Evolutionary conservation across 495 filamentous ascomycete genomes (phyloP), one percentile per base, ranked within the genome.

Genomic region (Penicillium parvum): DNA sequence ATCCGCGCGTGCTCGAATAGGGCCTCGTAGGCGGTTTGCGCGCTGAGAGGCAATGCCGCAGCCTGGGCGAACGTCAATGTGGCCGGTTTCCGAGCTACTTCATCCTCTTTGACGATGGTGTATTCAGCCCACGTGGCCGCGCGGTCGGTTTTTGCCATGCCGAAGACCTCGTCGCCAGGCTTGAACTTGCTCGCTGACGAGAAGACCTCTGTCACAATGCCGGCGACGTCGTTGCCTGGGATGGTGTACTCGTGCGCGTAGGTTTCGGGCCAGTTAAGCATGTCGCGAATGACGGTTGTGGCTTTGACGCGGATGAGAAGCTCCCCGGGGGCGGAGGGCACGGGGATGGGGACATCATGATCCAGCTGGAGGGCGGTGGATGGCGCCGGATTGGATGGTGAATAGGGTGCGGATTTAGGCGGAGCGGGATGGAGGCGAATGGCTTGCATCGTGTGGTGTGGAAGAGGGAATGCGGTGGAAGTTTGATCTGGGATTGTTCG

Each of bases 141-240:
- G 3, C 60, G 54, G 9, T 60, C 43, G 10, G 55, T 30, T 22
- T 48, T 7, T 1, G 53, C 35, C 58, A 68, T 64, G 10, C 64
- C 64, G 43, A 61, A 68, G 32, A 69, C 53, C 16, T 60, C 52
- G 38, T 64, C 62, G 34, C 64, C 64, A 16, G 47, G 45, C 14
- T 54, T 39, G 35, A 64, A 61, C 2, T 37, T 42, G 21, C 21
- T 41, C 11, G 34, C 32, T 2, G 32, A 2, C 21, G 35, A 21
- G 26, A 43, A 52, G 7, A 49, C 55, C 25, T 52, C 54, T 5
- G 46, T 46, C 1, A 76, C 64, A 1, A 47, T 65, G 6, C 72
- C 74, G 8, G 73, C 46, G 40, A 77, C 61, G 52, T 77, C 74
- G 51, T 65, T 57, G 29, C 72, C 74, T 1, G 63, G 58, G 21